Conservation (phyloP, 805 yeast species). For the Zygoascus biomembranicola region DNA sequence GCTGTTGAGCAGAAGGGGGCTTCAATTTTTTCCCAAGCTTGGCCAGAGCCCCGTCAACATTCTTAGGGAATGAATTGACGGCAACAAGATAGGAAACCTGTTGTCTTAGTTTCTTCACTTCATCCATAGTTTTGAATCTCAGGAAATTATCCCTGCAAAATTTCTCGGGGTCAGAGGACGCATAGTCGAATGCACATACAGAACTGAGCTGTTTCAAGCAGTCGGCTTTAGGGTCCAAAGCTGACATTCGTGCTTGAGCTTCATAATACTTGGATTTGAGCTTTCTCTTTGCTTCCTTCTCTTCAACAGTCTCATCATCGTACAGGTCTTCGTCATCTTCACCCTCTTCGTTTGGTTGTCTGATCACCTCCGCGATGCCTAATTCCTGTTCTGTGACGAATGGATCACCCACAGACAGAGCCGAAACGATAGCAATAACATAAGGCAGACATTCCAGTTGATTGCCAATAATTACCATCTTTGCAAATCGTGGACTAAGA, state of each 20-base stretch:
- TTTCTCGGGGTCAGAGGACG: constrained; percentile 29
- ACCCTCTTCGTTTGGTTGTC: constrained; percentile 1
- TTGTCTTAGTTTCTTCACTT: constrained; percentile 67
- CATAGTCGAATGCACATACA: constrained; percentile 78
- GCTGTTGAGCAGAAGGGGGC: constrained; percentile 61
- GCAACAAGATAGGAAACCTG: constrained; percentile 74
- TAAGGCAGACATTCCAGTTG: constrained; percentile 81
- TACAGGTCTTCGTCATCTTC: constrained; percentile 24
- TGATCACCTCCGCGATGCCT: constrained; percentile 37
- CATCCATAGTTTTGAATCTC: constrained; percentile 76
- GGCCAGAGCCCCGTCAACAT: constrained; percentile 36
- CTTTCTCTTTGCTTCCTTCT: constrained; percentile 33
- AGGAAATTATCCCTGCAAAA: constrained; percentile 60
- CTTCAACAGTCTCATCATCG: constrained; percentile 23
- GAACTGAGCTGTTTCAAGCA: constrained; percentile 68
- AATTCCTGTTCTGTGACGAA: constrained; percentile 68
- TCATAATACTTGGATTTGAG: constrained; percentile 46
- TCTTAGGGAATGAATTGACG: constrained; percentile 33
- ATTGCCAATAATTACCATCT: constrained; percentile 79
- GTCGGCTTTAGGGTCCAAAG: constrained; percentile 69
- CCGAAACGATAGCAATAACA: constrained; percentile 86
- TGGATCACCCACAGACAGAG: constrained; percentile 89
- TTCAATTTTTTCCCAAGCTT: constrained; percentile 46
- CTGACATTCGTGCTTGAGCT: constrained; percentile 52
- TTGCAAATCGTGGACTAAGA: constrained; percentile 85